phyloP scores from a whole-genome alignment of 2,329 filamentous ascomycete species.

The Knoxdaviesia proteae region DNA sequence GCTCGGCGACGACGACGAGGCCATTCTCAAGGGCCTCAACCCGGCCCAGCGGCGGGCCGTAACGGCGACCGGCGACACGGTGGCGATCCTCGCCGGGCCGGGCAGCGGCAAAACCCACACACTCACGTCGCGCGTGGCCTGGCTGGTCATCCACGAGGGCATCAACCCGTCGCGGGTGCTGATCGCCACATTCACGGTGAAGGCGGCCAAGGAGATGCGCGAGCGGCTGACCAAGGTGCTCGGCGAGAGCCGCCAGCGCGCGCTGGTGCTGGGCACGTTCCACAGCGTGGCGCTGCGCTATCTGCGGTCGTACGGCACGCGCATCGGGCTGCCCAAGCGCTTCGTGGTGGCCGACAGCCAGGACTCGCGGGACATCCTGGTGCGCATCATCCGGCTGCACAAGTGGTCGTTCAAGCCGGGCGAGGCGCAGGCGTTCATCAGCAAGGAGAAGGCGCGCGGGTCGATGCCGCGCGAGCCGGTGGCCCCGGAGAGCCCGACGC shows the following conservation, averaged over 20 bases:
- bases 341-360: conserved; percentile 80
- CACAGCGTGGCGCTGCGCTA: conserved; percentile 83
- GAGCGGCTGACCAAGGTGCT: conserved; percentile 63
- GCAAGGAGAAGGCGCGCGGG: conserved; percentile 40
- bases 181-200: conserved; percentile 93
- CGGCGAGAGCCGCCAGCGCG: conserved; percentile 54
- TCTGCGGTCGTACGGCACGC: conserved; percentile 60
- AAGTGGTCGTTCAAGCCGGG: conserved; percentile 39
- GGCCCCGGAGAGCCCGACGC: conserved; percentile 1
- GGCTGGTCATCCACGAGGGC: conserved; percentile 53
- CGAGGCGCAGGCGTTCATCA: conserved; percentile 55
- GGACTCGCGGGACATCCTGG: conserved; percentile 62
- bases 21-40: conserved; percentile 29
- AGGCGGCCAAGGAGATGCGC: conserved; percentile 85
- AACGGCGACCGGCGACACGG: conserved; percentile 27
- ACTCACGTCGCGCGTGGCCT: conserved; percentile 76
- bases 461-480: conserved; percentile 11
- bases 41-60: conserved; percentile 34
- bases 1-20: conserved; percentile 5
- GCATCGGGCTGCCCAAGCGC: conserved; percentile 61
- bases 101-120: conserved; percentile 87
- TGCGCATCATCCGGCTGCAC: conserved; percentile 31
- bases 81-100: conserved; percentile 47
- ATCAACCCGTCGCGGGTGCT: conserved; percentile 72
- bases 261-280: conserved; percentile 77